Evolutionary conservation across 2,329 filamentous ascomycete species (phyloP).

Genomic region (Stagonosporopsis rhizophila): DNA sequence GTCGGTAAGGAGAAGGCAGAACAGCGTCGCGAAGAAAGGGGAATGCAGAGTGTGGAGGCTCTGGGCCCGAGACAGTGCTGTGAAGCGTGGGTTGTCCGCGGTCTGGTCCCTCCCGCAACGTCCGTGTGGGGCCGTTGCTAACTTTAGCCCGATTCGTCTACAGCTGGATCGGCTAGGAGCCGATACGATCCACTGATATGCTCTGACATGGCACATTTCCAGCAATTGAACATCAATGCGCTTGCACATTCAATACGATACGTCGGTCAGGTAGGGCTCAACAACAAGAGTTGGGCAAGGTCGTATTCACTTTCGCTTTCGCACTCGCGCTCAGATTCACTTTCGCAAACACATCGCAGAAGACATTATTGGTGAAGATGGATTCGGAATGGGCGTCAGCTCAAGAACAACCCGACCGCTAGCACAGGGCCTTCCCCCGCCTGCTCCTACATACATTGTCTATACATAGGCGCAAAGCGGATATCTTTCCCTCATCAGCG

Average conservation of each 20-base stretch:
- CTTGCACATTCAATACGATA: too few species aligned
- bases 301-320: too few species aligned
- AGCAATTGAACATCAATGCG: too few species aligned
- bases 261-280: too few species aligned
- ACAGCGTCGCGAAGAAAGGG: background rate
- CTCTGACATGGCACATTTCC: too few species aligned
- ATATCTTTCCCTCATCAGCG: conserved; percentile 99
- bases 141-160: background rate
- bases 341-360: too few species aligned
- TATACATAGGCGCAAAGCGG: conserved; percentile 56
- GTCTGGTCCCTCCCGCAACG: conserved; percentile 6
- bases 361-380: background rate
- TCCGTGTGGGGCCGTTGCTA: conserved; percentile 12
- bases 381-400: conserved; percentile 70
- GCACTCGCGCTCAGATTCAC: too few species aligned
- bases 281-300: too few species aligned
- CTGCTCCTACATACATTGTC: conserved; percentile 20
- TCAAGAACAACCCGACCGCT: conserved; percentile 83
- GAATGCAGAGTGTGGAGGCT: conserved; percentile 5
- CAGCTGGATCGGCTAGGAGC: background rate
- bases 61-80: background rate
- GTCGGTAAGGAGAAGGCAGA: background rate
- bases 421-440: conserved; percentile 99
- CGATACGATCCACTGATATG: background rate
- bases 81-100: conserved; percentile 8